Conservation (phyloP, 225 moss, liverwort and hornwort genomes). For the Physcomitrium patens region DNA sequence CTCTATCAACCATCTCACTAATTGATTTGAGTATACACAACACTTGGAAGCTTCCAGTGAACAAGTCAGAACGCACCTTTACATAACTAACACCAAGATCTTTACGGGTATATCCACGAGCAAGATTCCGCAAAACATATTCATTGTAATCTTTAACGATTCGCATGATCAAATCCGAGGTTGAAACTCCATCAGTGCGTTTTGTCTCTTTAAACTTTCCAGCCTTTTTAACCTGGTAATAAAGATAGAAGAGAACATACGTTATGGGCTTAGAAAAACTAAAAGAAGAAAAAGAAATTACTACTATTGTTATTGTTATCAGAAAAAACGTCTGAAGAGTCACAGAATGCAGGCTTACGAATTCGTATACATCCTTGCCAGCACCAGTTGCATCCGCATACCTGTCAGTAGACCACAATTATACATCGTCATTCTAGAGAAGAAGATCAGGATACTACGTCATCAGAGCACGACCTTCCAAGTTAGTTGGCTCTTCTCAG, state of each 20-base stretch:
- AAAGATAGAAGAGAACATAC: background rate
- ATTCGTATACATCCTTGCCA: conserved; percentile 91
- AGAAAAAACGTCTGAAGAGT: background rate
- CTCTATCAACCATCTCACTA: background rate
- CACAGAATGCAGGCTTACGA: conserved; percentile 54
- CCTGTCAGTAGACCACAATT: conserved; percentile 36
- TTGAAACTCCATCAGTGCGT: conserved; percentile 95
- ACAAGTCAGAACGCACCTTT: conserved; percentile 57
- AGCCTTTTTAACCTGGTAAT: conserved; percentile 83
- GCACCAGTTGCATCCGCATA: conserved; percentile 91
- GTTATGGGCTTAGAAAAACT: conserved; percentile 9
- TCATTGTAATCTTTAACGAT: conserved; percentile 99
- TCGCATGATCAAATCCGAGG: conserved; percentile 97
- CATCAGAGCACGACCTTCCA: conserved; percentile 13
- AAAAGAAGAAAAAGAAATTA: background rate
- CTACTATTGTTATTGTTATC: no score
- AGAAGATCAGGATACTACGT: conserved; percentile 8
- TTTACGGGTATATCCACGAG: conserved; percentile 93
- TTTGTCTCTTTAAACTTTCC: conserved; percentile 94
- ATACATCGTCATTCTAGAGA: conserved; percentile 16
- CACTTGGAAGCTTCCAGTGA: conserved; percentile 9
- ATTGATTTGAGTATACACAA: conserved; percentile 3
- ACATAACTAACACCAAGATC: conserved; percentile 98
- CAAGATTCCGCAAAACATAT: conserved; percentile 97
- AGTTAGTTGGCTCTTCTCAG: background rate